These are phyloP conservation scores for Potentilla sterilis DNA, from an alignment of 306 rosid species.

Conservation along the genomic window DNA sequence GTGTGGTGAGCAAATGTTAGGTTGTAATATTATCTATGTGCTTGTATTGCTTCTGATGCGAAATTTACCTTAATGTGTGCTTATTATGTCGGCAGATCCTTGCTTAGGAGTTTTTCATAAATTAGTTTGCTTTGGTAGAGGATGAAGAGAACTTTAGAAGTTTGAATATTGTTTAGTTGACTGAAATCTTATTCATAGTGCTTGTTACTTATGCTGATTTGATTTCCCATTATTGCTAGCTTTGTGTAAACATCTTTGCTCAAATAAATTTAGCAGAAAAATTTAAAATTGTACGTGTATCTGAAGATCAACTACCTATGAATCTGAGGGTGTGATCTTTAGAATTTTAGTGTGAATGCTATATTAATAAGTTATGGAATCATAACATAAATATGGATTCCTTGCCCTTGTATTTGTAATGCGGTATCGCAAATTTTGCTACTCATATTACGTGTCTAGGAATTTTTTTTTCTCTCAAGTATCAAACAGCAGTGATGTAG, in stretches of 20 bases:
- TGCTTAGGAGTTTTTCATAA: not conserved
- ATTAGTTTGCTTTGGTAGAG: not conserved
- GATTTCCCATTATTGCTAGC: not conserved
- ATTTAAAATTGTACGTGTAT: no score
- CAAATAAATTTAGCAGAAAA: not conserved
- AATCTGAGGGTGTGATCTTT: not conserved
- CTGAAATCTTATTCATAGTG: not conserved
- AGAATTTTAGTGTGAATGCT: not conserved
- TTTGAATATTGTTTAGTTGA: not conserved
- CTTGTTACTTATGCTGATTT: not conserved
- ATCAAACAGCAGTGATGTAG: not conserved
- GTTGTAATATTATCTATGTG: slow-evolving; percentile 5
- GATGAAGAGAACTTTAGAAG: not conserved
- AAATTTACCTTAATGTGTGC: not conserved
- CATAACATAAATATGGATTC: not conserved
- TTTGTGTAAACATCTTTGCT: not conserved
- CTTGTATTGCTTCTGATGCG: slow-evolving; percentile 1
- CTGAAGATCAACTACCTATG: not conserved
- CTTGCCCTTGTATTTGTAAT: not conserved
- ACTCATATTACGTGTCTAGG: not conserved
- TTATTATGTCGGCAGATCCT: not conserved
- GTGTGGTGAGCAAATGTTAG: slow-evolving; percentile 12
- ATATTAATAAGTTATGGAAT: not conserved
- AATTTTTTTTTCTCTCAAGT: no score
- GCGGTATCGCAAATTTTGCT: not conserved